Evolutionary conservation across 805 yeast genomes (phyloP), one percentile per base, ranked within the genome.

Genomic region (Starmera caribaea): DNA sequence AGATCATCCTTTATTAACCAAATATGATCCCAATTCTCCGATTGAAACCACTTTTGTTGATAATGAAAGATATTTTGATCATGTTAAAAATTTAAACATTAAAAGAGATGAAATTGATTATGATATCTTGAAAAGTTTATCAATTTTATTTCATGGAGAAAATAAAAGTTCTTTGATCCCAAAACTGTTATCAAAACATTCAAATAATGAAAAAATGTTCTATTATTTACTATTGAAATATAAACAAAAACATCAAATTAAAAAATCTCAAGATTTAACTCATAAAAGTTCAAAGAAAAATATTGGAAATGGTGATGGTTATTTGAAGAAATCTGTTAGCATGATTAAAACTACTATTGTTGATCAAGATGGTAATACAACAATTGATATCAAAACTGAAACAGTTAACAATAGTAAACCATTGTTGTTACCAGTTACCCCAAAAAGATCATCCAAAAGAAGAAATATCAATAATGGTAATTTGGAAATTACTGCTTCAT

Each of bases 71-170:
- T 51, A 62, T 35, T 66, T 65, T 30, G 53, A 61, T 27, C 67
- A 63, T 41, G 69, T 66, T 36, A 62, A 62, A 11, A 57, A 60
- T 37, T 42, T 66, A 38, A 64, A 62, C 30, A 46, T 68, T 29
- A 54, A 62, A 16, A 63, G 55, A 30, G 55, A 59, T 16, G 59
- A 55, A 14, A 74, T 84, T 43, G 95, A 87, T 56, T 64, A 65
- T 40, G 89, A 82, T 53, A 81, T 87, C 41, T 65, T 86, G 53
- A 78, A 82, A 50, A 84, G 82, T 53, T 63, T 86, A 45, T 80
- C 81, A 34, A 84, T 84, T 8, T 63, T 86, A 45, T 86, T 92
- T 75, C 95, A 83, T 55, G 90, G 89, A 41, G 83, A 81, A 45
- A 69, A 72, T 35, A 71, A 72, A 38, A 59, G 68, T 4, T 63